Conservation (phyloP, 2,329 filamentous ascomycete species). For the Verticillium isaacii region DNA sequence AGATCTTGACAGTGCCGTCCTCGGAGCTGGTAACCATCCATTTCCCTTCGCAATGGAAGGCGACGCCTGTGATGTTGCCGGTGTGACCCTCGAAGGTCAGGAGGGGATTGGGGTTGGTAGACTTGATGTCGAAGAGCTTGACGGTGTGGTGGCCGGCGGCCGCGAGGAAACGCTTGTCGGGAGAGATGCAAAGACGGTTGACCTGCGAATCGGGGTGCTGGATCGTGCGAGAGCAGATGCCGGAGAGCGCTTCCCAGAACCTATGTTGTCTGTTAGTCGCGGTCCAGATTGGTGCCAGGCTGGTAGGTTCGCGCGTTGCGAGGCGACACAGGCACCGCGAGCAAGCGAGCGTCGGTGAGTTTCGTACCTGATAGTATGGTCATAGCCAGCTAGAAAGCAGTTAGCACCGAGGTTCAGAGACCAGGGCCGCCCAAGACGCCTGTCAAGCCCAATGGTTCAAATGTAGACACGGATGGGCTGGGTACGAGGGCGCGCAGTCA, state of each 20-base stretch:
- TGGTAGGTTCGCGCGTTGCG: not conserved
- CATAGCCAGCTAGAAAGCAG: conserved; percentile 48
- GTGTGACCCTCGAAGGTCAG: conserved; percentile 95
- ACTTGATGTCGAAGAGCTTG: conserved; percentile 98
- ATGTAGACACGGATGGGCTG: not conserved
- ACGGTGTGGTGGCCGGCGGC: conserved; percentile 77
- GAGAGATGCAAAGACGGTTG: conserved; percentile 95
- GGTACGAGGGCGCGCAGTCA: not conserved
- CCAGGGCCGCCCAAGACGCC: not conserved
- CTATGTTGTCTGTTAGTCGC: conserved; percentile 37
- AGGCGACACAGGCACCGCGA: not conserved
- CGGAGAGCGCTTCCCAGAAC: conserved; percentile 97
- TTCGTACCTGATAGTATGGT: conserved; percentile 58
- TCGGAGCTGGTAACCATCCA: conserved; percentile 99
- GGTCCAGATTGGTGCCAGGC: not conserved
- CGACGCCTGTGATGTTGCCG: conserved; percentile 91
- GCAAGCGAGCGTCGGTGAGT: not conserved
- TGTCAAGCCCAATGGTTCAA: not conserved
- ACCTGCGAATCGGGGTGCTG: conserved; percentile 98
- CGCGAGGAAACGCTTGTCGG: conserved; percentile 93
- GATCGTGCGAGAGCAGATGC: conserved; percentile 96
- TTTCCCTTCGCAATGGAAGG: conserved; percentile 97
- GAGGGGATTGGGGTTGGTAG: conserved; percentile 89
- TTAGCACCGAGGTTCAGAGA: conserved; percentile 3
- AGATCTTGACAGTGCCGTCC: conserved; percentile 94